phyloP scores from a whole-genome alignment of 257 asterid species.

The Henckelia pumila region DNA sequence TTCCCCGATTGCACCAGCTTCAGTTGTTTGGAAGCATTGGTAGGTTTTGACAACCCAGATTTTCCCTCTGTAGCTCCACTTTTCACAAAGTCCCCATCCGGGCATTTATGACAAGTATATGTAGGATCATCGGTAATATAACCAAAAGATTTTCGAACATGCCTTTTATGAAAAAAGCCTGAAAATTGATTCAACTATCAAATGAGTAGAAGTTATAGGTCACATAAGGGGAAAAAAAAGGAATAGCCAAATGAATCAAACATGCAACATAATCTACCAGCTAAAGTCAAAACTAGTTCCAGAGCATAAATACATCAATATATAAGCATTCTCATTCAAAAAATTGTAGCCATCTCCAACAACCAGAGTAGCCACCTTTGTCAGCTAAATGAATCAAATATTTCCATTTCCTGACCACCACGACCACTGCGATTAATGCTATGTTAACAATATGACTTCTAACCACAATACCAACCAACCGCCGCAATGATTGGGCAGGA shows the following conservation, averaged over 20 bases:
- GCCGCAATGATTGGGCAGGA: neutral
- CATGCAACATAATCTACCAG: constrained; percentile 20
- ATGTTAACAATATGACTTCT: neutral
- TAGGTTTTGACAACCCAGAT: constrained; percentile 29
- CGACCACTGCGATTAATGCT: neutral
- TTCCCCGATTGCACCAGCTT: constrained; percentile 38
- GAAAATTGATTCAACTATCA: constrained; percentile 32
- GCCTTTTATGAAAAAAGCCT: constrained; percentile 79
- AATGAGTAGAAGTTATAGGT: constrained; percentile 20
- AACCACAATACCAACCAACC: neutral
- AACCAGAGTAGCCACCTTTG: constrained; percentile 14
- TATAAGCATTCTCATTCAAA: neutral
- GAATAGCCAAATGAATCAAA: constrained; percentile 18
- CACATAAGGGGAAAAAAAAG: constrained; percentile 14
- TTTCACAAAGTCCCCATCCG: constrained; percentile 37
- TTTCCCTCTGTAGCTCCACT: constrained; percentile 36
- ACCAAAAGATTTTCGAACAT: constrained; percentile 57
- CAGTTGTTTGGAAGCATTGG: constrained; percentile 42
- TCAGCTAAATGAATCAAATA: neutral
- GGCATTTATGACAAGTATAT: constrained; percentile 72
- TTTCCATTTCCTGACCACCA: neutral
- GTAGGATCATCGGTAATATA: constrained; percentile 35
- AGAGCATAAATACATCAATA: constrained; percentile 8
- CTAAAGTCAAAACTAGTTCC: constrained; percentile 21
- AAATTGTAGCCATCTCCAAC: constrained; percentile 5